A percentile compares a stretch with the other conserved stretches of the same genome.
phyloP scores from a whole-genome alignment of 352 stramenopile species.

The Thalassiosira exigua region DNA sequence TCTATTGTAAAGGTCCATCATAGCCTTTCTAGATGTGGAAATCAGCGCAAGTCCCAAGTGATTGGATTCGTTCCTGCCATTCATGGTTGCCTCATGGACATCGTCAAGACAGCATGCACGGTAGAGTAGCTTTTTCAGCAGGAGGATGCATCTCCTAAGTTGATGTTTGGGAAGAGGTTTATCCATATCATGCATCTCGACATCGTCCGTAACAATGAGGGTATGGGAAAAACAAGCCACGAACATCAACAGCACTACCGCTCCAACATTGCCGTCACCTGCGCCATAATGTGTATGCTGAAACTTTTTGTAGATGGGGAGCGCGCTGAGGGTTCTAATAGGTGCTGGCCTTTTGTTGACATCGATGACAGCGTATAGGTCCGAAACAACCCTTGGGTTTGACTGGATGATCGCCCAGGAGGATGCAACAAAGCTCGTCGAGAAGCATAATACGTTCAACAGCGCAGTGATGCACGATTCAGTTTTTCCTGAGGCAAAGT shows the following conservation, averaged over 20 bases:
- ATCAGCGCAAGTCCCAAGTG: constrained; percentile 80
- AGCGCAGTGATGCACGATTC: constrained; percentile 68
- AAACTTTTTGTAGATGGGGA: constrained; percentile 26
- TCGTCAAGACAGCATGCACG: constrained; percentile 76
- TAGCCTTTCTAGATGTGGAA: constrained; percentile 58
- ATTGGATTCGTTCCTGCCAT: constrained; percentile 32
- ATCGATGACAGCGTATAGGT: constrained; percentile 66
- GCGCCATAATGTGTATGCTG: constrained; percentile 29
- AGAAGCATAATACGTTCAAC: constrained; percentile 81
- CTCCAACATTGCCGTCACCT: constrained; percentile 51
- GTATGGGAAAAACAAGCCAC: constrained; percentile 66
- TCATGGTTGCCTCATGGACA: constrained; percentile 41
- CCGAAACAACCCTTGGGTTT: constrained; percentile 51
- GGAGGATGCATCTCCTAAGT: constrained; percentile 75
- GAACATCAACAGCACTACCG: constrained; percentile 75
- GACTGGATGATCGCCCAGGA: constrained; percentile 76
- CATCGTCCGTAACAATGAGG: constrained; percentile 84
- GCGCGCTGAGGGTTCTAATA: constrained; percentile 40
- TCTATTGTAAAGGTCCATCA: constrained; percentile 80
- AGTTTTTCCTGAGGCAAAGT: constrained; percentile 50
- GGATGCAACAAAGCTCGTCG: constrained; percentile 59
- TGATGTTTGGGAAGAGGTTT: constrained; percentile 81
- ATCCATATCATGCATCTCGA: constrained; percentile 83
- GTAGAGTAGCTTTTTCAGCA: constrained; percentile 81
- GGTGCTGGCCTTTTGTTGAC: constrained; percentile 47